A percentile compares a stretch with the other conserved stretches of the same genome.
Evolutionary conservation across 177 flowering plant genomes (phyloP).

Genomic region (Telopea speciosissima): DNA sequence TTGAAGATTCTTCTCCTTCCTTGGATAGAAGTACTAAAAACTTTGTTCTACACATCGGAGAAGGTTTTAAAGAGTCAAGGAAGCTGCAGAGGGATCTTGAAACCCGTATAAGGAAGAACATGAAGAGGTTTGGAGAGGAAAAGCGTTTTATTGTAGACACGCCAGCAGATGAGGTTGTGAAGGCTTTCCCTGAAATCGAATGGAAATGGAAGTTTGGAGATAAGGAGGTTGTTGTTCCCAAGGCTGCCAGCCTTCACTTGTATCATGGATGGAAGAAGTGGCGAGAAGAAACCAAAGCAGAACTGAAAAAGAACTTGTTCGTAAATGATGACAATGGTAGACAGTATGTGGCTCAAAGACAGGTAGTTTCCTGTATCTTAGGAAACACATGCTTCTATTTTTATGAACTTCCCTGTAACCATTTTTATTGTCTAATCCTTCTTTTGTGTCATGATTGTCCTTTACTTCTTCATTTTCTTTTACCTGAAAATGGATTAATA

Average conservation of each 20-base stretch:
- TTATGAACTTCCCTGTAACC: background rate
- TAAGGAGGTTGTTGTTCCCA: constrained; percentile 79
- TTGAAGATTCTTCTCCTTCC: constrained; percentile 40
- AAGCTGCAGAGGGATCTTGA: constrained; percentile 64
- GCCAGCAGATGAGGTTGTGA: constrained; percentile 71
- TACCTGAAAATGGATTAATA: background rate
- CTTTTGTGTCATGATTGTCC: no score
- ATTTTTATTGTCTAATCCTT: background rate
- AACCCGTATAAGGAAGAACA: constrained; percentile 43
- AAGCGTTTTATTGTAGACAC: constrained; percentile 52
- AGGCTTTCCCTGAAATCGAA: constrained; percentile 82
- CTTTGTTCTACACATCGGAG: constrained; percentile 47
- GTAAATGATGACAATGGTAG: constrained; percentile 68
- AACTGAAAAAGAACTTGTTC: constrained; percentile 53
- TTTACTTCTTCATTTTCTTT: background rate
- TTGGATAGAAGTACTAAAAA: constrained; percentile 38
- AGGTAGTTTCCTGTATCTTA: constrained; percentile 38
- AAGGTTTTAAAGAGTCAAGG: constrained; percentile 53
- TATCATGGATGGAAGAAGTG: constrained; percentile 90
- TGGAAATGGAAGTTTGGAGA: constrained; percentile 88
- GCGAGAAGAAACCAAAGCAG: constrained; percentile 83
- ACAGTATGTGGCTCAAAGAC: constrained; percentile 62
- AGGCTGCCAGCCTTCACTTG: constrained; percentile 54
- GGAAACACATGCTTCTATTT: background rate
- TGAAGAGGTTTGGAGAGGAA: constrained; percentile 69